These are phyloP conservation scores for Trypethelium eluteriae DNA, from an alignment of 495 filamentous ascomycete genomes.

Conservation along the genomic window DNA sequence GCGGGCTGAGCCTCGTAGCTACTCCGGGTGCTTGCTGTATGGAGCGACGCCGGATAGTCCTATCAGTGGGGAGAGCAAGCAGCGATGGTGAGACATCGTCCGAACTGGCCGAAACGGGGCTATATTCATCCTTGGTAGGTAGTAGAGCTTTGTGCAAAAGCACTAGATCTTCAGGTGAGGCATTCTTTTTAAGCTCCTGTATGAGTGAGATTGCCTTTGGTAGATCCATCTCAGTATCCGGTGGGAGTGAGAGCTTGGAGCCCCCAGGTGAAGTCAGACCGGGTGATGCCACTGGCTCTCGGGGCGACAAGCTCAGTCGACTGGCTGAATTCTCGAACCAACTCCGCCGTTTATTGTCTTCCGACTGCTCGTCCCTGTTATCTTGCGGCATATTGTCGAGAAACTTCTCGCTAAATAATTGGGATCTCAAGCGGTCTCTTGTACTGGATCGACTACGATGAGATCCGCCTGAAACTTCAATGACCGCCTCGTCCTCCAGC, in stretches of 20 bases:
- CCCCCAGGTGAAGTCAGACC: constrained; percentile 11
- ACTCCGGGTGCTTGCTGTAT: constrained; percentile 6
- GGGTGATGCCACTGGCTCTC: constrained; percentile 13
- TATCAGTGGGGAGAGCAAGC: background rate
- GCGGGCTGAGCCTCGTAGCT: background rate
- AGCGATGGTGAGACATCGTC: background rate
- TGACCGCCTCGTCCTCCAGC: background rate
- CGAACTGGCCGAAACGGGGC: background rate
- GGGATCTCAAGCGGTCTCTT: background rate
- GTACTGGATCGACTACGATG: constrained; percentile 3
- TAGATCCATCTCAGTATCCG: constrained; percentile 29
- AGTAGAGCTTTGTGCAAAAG: constrained; percentile 30
- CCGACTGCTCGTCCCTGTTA: background rate
- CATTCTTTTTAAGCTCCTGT: constrained; percentile 34
- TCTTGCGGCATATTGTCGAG: background rate
- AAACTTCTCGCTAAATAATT: constrained; percentile 4
- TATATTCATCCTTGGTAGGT: constrained; percentile 22
- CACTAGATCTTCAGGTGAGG: constrained; percentile 33
- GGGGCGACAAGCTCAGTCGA: constrained; percentile 5
- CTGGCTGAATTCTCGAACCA: background rate
- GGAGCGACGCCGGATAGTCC: constrained; percentile 5
- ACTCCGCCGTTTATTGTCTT: background rate
- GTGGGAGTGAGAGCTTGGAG: constrained; percentile 22
- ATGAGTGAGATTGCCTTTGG: constrained; percentile 31
- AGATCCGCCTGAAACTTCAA: background rate